A percentile compares a stretch with the other conserved stretches of the same genome.
Conservation (phyloP, 2,329 filamentous ascomycete genomes). For the Neurospora sp. region DNA sequence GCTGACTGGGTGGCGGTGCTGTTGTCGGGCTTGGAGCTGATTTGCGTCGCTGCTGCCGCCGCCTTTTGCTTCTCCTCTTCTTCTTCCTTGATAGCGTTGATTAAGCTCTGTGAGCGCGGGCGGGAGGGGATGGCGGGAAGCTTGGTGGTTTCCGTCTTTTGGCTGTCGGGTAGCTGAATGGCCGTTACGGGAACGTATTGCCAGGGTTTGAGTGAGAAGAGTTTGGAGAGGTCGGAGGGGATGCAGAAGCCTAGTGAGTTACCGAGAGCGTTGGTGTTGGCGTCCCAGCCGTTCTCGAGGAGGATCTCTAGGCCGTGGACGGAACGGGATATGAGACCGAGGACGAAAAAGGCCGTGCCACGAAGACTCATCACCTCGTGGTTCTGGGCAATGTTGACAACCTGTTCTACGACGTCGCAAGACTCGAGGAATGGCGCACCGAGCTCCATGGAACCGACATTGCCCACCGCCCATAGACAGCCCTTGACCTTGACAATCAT, state of each 20-base stretch:
- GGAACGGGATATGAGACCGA: slow-evolving; percentile 86
- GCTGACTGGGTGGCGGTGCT: background rate
- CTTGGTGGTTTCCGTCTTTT: slow-evolving; percentile 41
- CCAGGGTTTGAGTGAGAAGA: slow-evolving; percentile 65
- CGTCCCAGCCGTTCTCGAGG: slow-evolving; percentile 85
- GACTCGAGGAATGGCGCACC: slow-evolving; percentile 90
- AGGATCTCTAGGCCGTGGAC: slow-evolving; percentile 88
- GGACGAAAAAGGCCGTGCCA: slow-evolving; percentile 92
- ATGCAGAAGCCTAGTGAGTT: slow-evolving; percentile 81
- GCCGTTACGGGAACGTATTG: slow-evolving; percentile 38
- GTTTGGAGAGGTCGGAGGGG: slow-evolving; percentile 64
- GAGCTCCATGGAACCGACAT: slow-evolving; percentile 96
- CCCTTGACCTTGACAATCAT: slow-evolving; percentile 89
- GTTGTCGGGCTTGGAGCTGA: background rate
- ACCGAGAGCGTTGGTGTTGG: slow-evolving; percentile 74
- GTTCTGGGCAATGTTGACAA: slow-evolving; percentile 78
- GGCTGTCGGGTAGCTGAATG: slow-evolving; percentile 38
- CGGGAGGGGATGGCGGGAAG: slow-evolving; percentile 32
- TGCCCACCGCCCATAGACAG: slow-evolving; percentile 94
- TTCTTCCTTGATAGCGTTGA: slow-evolving; percentile 18
- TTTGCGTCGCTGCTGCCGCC: background rate
- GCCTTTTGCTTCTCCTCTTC: slow-evolving; percentile 4
- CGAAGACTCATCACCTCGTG: slow-evolving; percentile 88
- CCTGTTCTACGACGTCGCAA: slow-evolving; percentile 76
- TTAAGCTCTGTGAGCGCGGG: slow-evolving; percentile 28